phyloP scores from a whole-genome alignment of 2,329 filamentous ascomycete species.

The Coleophoma crateriformis region DNA sequence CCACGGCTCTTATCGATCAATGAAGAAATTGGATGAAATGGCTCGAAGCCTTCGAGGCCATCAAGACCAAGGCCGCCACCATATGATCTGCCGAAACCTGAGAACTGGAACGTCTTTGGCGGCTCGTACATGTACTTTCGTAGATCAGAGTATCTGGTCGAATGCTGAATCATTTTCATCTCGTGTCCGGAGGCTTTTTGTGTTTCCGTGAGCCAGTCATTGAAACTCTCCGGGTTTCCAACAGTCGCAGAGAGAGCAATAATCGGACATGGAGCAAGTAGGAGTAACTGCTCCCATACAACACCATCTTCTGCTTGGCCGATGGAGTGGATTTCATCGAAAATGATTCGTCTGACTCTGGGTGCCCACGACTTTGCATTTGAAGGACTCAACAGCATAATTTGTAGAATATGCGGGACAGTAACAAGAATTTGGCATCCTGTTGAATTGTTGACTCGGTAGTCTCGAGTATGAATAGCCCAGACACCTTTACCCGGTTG shows the following conservation, averaged over 20 bases:
- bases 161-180: constrained; percentile 63
- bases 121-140: constrained; percentile 67
- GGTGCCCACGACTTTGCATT: constrained; percentile 64
- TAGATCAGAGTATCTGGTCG: constrained; percentile 68
- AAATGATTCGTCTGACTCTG: constrained; percentile 69
- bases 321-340: constrained; percentile 79
- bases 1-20: constrained; percentile 56
- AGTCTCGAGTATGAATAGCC: constrained; percentile 74
- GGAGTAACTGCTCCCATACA: constrained; percentile 72
- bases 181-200: constrained; percentile 59
- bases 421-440: constrained; percentile 74
- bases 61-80: constrained; percentile 38
- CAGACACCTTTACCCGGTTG: constrained; percentile 63
- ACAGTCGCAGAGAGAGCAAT: constrained; percentile 77
- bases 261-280: constrained; percentile 70
- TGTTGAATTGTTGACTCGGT: constrained; percentile 66
- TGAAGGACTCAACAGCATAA: constrained; percentile 63
- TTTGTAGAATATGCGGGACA: constrained; percentile 73
- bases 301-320: constrained; percentile 71
- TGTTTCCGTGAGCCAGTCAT: constrained; percentile 58
- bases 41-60: constrained; percentile 21
- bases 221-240: constrained; percentile 68
- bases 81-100: constrained; percentile 27
- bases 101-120: constrained; percentile 33
- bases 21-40: constrained; percentile 60